Evolutionary conservation across 352 stramenopile genomes (phyloP).

Genomic region (Salisapilia sapeloensis): DNA sequence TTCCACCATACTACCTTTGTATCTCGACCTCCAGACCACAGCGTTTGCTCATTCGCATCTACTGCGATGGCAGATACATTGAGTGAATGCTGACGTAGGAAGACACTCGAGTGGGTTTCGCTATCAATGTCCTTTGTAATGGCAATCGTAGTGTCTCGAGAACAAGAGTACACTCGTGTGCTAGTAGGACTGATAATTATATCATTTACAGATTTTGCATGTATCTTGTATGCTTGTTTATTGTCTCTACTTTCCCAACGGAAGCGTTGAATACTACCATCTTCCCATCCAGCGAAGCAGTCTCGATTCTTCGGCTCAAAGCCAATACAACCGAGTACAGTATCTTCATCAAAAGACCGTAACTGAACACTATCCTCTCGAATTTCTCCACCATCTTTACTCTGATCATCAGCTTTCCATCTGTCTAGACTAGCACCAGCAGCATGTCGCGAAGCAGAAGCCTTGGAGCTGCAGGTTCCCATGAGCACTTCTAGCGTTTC

Average conservation of each 20-base stretch:
- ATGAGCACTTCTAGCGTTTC: too few species aligned
- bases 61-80: slow-evolving; percentile 55
- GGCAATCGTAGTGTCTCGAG: slow-evolving; percentile 49
- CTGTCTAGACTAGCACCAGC: too few species aligned
- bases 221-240: slow-evolving; percentile 21
- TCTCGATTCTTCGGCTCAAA: too few species aligned
- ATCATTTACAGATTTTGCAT: slow-evolving; percentile 41
- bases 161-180: slow-evolving; percentile 53
- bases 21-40: slow-evolving; percentile 70
- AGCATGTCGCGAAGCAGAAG: too few species aligned
- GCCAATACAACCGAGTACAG: too few species aligned
- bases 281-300: slow-evolving; percentile 55
- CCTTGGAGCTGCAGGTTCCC: too few species aligned
- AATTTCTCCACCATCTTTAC: too few species aligned
- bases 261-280: slow-evolving; percentile 31
- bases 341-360: too few species aligned
- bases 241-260: slow-evolving; percentile 14
- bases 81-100: slow-evolving; percentile 31
- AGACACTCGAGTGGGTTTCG: slow-evolving; percentile 6
- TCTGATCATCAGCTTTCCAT: too few species aligned
- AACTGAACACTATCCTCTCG: too few species aligned
- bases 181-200: slow-evolving; percentile 21
- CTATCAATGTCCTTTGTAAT: slow-evolving; percentile 11
- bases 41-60: slow-evolving; percentile 19
- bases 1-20: slow-evolving; percentile 74